Conservation (phyloP, 345 rosid species). For the Adansonia digitata region DNA sequence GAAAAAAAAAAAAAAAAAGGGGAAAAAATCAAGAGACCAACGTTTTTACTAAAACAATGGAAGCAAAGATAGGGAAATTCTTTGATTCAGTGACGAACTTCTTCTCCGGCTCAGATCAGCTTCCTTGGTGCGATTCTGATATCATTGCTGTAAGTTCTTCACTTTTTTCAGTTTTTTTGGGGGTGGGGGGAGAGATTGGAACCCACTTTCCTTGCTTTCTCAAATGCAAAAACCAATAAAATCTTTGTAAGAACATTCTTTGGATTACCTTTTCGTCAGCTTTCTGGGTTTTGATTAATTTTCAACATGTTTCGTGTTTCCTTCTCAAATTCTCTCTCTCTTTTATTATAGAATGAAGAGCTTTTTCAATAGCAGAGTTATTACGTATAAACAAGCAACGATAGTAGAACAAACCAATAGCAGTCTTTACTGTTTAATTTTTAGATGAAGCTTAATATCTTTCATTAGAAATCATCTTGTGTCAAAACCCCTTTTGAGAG, state of each 20-base stretch:
- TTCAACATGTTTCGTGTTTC: not conserved
- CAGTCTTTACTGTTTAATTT: not conserved
- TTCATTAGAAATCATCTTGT: not conserved
- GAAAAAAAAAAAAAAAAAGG: too few relatives aligned
- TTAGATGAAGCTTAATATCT: not conserved
- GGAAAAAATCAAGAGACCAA: not conserved
- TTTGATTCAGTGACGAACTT: constrained; percentile 44
- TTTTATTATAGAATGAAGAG: not conserved
- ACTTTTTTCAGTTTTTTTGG: not conserved
- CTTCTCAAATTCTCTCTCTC: not conserved
- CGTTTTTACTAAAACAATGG: constrained; percentile 25
- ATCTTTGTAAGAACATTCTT: not conserved
- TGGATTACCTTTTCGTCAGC: not conserved
- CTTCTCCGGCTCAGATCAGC: constrained; percentile 64
- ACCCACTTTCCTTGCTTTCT: not conserved
- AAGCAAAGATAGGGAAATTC: constrained; percentile 38
- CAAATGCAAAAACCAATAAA: not conserved
- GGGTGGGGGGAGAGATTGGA: too few relatives aligned
- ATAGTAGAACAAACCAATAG: not conserved
- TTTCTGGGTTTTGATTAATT: not conserved
- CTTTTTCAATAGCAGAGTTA: not conserved
- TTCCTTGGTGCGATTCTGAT: constrained; percentile 74
- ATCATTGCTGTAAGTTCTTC: constrained; percentile 44
- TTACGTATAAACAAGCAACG: not conserved
- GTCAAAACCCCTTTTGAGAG: not conserved